Percentiles rank a stretch among this genome's conserved stretches.
Conservation (phyloP, 2,329 filamentous ascomycete species). For the Lecanicillium sp. region DNA sequence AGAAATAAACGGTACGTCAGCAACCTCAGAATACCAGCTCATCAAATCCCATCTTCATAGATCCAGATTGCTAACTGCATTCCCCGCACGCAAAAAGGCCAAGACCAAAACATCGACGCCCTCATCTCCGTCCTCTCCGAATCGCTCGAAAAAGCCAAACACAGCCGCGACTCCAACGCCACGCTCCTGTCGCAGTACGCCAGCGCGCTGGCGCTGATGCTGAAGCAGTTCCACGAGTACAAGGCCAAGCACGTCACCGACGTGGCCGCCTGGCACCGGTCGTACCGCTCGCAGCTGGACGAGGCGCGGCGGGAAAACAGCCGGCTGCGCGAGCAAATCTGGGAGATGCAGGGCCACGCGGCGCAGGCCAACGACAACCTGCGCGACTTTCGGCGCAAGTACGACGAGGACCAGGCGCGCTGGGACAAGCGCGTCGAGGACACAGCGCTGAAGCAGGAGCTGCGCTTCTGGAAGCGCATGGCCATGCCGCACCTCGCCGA, state of each 20-base stretch:
- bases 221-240: constrained; percentile 59
- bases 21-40: background rate
- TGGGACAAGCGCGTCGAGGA: constrained; percentile 47
- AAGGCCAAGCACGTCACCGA: constrained; percentile 56
- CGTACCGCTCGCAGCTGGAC: constrained; percentile 55
- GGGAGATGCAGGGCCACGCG: constrained; percentile 58
- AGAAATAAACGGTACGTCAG: constrained; percentile 44
- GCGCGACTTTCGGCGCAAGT: constrained; percentile 46
- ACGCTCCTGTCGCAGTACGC: constrained; percentile 51
- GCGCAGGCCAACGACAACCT: constrained; percentile 49
- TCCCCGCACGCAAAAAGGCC: constrained; percentile 31
- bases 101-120: constrained; percentile 52
- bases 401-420: constrained; percentile 47
- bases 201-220: constrained; percentile 46
- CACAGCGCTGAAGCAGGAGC: constrained; percentile 46
- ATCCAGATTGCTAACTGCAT: background rate
- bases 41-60: constrained; percentile 3
- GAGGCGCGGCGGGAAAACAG: constrained; percentile 58
- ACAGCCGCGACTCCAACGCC: constrained; percentile 53
- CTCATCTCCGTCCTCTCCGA: constrained; percentile 54
- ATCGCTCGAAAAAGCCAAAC: constrained; percentile 53
- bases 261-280: constrained; percentile 57
- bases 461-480: constrained; percentile 60
- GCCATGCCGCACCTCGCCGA: constrained; percentile 54
- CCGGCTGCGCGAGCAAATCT: constrained; percentile 56